These are phyloP conservation scores for Gonapodya prolifera DNA, from an alignment of 192 early-diverging fungal genomes.

Conservation along the genomic window DNA sequence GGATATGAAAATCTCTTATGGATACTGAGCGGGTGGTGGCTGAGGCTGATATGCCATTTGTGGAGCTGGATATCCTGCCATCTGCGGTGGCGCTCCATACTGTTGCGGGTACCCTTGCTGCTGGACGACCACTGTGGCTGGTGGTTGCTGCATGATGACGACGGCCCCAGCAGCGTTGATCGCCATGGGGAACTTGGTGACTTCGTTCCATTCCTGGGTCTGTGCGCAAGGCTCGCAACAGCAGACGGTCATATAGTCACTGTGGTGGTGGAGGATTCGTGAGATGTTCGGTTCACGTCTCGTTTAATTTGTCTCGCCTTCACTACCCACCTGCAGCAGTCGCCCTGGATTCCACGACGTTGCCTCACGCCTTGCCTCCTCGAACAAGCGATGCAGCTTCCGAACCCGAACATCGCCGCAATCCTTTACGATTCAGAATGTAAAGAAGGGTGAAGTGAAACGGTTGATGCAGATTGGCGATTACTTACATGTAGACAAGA, in stretches of 20 bases:
- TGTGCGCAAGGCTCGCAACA: not conserved
- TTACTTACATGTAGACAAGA: not conserved
- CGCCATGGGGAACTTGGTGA: not conserved
- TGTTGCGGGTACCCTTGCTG: not conserved
- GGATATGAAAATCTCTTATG: no score
- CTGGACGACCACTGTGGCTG: not conserved
- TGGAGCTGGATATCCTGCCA: not conserved
- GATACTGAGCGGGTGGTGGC: no score
- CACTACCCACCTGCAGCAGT: no score
- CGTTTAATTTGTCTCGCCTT: no score
- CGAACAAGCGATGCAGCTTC: not conserved
- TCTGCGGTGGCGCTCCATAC: not conserved
- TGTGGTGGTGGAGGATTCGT: not conserved
- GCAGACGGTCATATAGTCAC: not conserved
- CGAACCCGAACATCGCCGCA: not conserved
- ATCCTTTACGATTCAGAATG: no score
- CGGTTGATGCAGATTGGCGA: no score
- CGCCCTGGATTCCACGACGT: not conserved
- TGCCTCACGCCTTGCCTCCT: not conserved
- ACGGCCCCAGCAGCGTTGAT: not conserved
- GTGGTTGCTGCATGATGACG: not conserved
- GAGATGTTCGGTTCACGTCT: no score
- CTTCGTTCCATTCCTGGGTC: not conserved
- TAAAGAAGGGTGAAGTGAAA: no score
- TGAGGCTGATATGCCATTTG: no score